A percentile compares a stretch with the other conserved stretches of the same genome.
Conservation (phyloP, 306 rosid species). For the Castanospermum australe region DNA sequence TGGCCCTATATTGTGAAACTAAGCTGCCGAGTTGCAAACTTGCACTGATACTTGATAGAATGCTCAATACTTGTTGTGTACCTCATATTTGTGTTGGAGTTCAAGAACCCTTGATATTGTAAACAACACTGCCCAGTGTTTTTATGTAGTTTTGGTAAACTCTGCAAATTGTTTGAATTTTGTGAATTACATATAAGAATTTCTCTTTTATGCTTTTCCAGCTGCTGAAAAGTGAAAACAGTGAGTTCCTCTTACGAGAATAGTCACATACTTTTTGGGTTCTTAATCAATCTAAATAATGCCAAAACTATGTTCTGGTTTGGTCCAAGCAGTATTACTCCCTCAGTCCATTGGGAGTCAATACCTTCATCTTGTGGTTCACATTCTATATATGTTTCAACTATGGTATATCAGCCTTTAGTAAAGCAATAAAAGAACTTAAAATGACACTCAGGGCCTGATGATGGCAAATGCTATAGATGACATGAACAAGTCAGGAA, state of each 20-base stretch:
- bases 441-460: neutral
- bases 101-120: neutral
- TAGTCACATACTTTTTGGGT: neutral
- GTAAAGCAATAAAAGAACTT: neutral
- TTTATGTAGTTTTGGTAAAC: neutral
- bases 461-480: neutral
- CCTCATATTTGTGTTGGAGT: neutral
- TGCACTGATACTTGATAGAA: neutral
- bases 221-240: neutral
- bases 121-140: neutral
- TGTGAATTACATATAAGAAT: neutral
- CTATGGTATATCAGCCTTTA: neutral
- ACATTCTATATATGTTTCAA: neutral
- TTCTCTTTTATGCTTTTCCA: neutral
- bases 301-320: neutral
- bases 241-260: neutral
- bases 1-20: neutral
- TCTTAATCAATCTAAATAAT: neutral
- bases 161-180: neutral
- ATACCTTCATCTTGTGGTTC: conserved; percentile 6
- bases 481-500: neutral
- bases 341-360: neutral
- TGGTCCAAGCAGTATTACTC: neutral
- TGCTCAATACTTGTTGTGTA: neutral
- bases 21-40: neutral